phyloP scores from a whole-genome alignment of 225 moss, liverwort and hornwort genomes.

The Physcomitrellopsis africana region DNA sequence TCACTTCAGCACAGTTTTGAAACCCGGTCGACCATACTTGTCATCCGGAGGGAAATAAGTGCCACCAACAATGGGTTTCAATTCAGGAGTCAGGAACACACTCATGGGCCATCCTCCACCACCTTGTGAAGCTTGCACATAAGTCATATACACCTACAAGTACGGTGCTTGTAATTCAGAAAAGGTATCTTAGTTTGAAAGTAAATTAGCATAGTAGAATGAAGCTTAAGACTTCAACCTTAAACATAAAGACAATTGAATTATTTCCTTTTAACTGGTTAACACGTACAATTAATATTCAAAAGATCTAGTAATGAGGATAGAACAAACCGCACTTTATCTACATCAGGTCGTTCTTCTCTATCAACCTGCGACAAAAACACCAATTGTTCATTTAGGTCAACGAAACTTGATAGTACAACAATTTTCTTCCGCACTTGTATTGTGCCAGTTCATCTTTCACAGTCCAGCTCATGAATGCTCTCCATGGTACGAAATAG shows the following conservation, averaged over 20 bases:
- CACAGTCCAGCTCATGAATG: conserved; percentile 1
- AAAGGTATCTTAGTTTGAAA: not conserved
- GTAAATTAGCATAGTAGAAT: conserved; percentile 3
- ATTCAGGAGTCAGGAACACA: conserved; percentile 94
- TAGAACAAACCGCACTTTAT: conserved; percentile 63
- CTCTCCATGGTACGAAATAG: conserved; percentile 11
- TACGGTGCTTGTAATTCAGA: conserved; percentile 11
- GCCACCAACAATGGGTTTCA: conserved; percentile 98
- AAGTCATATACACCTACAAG: conserved; percentile 95
- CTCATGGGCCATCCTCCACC: conserved; percentile 99
- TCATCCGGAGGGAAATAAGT: conserved; percentile 99
- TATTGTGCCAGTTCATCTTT: conserved; percentile 7
- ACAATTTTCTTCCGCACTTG: conserved; percentile 1
- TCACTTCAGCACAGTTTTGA: conserved; percentile 92
- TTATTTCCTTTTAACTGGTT: not conserved
- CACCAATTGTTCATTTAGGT: conserved; percentile 6
- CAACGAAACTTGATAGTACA: conserved; percentile 6
- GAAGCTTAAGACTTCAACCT: conserved; percentile 4
- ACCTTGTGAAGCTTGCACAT: conserved; percentile 99
- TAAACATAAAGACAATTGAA: conserved; percentile 4
- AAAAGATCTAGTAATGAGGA: conserved; percentile 21
- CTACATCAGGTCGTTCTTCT: conserved; percentile 98
- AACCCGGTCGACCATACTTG: conserved; percentile 92
- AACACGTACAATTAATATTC: conserved; percentile 3
- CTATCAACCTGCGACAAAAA: conserved; percentile 78